Base-by-base conservation (phyloP, 2,329 filamentous ascomycete genomes). In the Alternaria ventricosa region DNA sequence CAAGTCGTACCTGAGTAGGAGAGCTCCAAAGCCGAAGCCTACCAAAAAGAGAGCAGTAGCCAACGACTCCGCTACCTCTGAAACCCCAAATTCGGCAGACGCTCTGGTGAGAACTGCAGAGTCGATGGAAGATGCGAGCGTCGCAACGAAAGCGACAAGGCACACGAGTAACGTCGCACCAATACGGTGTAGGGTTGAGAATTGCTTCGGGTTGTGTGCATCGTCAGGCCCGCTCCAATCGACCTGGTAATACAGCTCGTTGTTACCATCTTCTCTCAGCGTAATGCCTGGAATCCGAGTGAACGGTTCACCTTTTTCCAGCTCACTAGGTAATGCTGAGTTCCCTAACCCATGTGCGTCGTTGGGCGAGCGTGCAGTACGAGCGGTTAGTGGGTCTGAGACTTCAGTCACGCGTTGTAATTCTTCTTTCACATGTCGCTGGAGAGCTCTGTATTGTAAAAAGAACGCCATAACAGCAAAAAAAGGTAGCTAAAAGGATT, bases 71-170 rank as follows among this genome's bases (percentile, higher is more conserved):
- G 84, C 81, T 64, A 84, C 80, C 28, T 70, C 73, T 28, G 80
- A 78, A 4, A 85, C 80, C 4, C 78, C 68, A 56, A 85, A 86
- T 11, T 85, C 77, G 3, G 77, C 57, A 12, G 85, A 82, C 2
- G 91, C 85, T 63, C 85, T 81, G 0, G 78, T 78, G 0, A 86
- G 65, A 1, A 84, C 83, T 0, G 81, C 81, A 1, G 84, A 84
- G 58, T 88, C 85, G 44, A 88, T 87, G 0, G 85, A 83, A 5
- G 84, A 85, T 0, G 86, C 85, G 1, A 83, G 78, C 4, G 82
- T 82, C 0, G 87, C 85, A 0, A 85, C 81, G 27, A 85, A 83
- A 0, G 81, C 85, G 28, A 89, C 55, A 20, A 60, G 49, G 13
- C 50, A 85, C 43, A 64, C 55, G 22, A 61, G 60, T 23, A 61